A percentile compares a stretch with the other conserved stretches of the same genome.
Conservation (phyloP, 1,284 basidiomycete species). For the Chiua sp. region DNA sequence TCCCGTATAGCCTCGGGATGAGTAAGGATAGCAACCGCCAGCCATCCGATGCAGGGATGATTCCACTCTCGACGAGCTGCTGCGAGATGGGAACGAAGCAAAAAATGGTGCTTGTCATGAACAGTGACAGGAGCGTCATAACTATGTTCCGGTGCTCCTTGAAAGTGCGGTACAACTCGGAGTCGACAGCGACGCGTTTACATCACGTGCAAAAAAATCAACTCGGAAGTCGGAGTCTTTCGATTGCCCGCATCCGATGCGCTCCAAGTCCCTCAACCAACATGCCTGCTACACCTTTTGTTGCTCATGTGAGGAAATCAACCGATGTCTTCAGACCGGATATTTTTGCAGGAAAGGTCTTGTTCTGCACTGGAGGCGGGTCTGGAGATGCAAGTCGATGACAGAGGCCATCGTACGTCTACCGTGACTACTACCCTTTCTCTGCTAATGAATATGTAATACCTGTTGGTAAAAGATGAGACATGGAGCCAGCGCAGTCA, state of each 20-base stretch:
- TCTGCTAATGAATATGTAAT: neutral
- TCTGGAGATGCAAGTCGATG: conserved; percentile 92
- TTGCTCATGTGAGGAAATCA: conserved; percentile 56
- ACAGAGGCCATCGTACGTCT: conserved; percentile 74
- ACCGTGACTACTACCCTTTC: no score
- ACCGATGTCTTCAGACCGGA: conserved; percentile 74
- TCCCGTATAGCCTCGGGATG: neutral
- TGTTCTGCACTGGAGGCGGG: conserved; percentile 92
- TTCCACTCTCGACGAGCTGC: conserved; percentile 32
- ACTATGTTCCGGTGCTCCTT: no score
- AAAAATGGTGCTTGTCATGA: conserved; percentile 31
- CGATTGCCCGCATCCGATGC: no score
- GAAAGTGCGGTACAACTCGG: no score
- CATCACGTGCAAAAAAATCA: conserved; percentile 34
- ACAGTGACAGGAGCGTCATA: conserved; percentile 29
- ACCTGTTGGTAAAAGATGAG: conserved; percentile 62
- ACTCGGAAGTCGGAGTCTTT: no score
- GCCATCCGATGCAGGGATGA: conserved; percentile 12
- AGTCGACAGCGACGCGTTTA: conserved; percentile 8
- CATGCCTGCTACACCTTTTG: conserved; percentile 20
- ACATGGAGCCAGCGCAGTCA: conserved; percentile 83
- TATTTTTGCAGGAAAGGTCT: conserved; percentile 88
- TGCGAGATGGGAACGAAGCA: conserved; percentile 34
- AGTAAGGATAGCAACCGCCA: conserved; percentile 9
- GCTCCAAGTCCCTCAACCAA: no score